Base-by-base conservation (phyloP, 257 asterid species). In the Petunia axillaris region DNA sequence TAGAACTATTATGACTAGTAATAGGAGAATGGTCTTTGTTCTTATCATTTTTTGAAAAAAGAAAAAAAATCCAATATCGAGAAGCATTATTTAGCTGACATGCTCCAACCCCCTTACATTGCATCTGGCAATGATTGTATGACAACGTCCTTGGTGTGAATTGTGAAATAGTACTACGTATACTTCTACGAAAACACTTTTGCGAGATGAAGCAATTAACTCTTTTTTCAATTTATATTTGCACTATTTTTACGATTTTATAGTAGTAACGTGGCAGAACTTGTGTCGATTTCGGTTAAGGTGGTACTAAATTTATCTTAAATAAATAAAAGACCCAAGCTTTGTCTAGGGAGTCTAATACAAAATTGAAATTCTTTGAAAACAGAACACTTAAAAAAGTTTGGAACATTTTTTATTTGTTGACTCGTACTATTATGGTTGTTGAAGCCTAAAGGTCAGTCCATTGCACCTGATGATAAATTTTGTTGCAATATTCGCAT, bases 401-500 rank as follows among this genome's bases (percentile, higher is more conserved):
- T 0, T 10, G 10, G 55, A 50, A 50, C 10, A 50, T 8, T 50
- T 50, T 50, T 13, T 8, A 13, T 50, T 50, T 13, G 14, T 50
- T 50, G 55, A 50, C 55, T 50, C 55, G 4, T 67, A 66, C 53
- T 66, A 16, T 16, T 44, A 7, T 16, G 76, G 16, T 44, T 68
- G 58, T 44, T 68, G 41, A 16, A 44, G 14, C 9, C 9, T 50
- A 13, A 50, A 50, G 9, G 79, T 64, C 81, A 64, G 38, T 54
- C 63, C 78, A 36, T 44, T 43, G 78, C 50, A 76, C 78, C 64
- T 41, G 41, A 65, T 53, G n/a, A 25, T 25, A 25, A 48, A 35
- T 50, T 70, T 35, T 11, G 44, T 13, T 50, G 46, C 77, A 73
- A 73, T 73, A 73, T 73, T 73, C 46, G 60, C 14, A 50, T 73